Evolutionary conservation across 164 flowering plant species (phyloP).

Genomic region (grape (Vitis vinifera)): DNA sequence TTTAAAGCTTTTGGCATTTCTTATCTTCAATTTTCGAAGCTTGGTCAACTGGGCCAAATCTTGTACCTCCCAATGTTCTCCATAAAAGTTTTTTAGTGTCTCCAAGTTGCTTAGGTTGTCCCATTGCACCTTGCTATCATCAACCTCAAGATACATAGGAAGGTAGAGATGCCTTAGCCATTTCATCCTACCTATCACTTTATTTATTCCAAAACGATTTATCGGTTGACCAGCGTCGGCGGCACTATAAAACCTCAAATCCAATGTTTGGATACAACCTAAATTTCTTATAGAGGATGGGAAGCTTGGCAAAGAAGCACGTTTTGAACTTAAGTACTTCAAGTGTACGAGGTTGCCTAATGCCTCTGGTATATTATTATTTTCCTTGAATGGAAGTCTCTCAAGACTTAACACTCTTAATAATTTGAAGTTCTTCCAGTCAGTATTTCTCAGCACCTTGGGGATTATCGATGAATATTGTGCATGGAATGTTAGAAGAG

Average conservation of each 20-base stretch:
- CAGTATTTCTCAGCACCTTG: no score
- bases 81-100: no score
- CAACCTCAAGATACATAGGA: not conserved
- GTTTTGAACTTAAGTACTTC: constrained; percentile 19
- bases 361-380: not conserved
- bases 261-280: constrained; percentile 16
- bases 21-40: constrained; percentile 5
- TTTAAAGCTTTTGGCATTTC: not conserved
- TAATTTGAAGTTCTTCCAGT: constrained; percentile 1
- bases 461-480: no score
- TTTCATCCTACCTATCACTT: constrained; percentile 20
- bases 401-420: constrained; percentile 17
- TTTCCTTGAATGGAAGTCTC: not conserved
- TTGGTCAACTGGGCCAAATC: not conserved
- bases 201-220: not conserved
- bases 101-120: no score
- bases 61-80: no score
- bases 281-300: constrained; percentile 22
- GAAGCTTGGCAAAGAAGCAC: not conserved
- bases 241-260: not conserved
- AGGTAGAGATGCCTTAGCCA: constrained; percentile 15
- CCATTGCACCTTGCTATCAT: not conserved
- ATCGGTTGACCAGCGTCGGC: rapidly evolving
- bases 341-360: constrained; percentile 25
- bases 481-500: no score